Evolutionary conservation across 176 grass and related monocot genomes (phyloP).

Genomic region (Ananas comosus): DNA sequence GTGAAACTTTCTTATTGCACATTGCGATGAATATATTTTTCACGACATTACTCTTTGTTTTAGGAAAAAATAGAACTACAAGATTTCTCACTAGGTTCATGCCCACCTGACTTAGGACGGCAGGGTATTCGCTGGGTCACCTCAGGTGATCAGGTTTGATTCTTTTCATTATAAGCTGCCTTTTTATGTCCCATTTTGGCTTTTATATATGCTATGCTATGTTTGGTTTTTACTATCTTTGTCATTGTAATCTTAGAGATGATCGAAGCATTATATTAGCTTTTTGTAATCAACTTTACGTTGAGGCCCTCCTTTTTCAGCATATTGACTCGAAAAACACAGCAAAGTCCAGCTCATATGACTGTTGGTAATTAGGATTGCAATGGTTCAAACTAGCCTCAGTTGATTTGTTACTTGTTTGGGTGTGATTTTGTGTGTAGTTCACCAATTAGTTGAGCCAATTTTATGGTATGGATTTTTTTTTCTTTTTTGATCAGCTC

Average conservation of each 20-base stretch:
- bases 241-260: neutral
- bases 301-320: no score
- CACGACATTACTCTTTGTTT: conserved; percentile 15
- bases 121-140: conserved; percentile 78
- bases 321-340: no score
- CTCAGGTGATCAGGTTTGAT: conserved; percentile 55
- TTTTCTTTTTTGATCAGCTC: no score
- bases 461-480: no score
- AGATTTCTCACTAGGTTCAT: conserved; percentile 72
- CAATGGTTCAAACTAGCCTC: no score
- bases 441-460: no score
- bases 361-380: no score
- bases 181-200: neutral
- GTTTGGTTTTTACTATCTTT: neutral
- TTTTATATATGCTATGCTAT: neutral
- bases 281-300: neutral
- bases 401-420: no score
- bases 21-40: conserved; percentile 22
- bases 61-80: conserved; percentile 97
- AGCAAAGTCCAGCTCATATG: no score
- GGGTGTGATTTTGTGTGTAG: no score
- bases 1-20: conserved; percentile 10
- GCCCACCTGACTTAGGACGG: conserved; percentile 72
- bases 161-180: conserved; percentile 10
- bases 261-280: neutral